Evolutionary conservation across 1,139 yeast genomes (phyloP), one percentile per base, ranked within the genome.

Genomic region (Chernovozyma aurita): DNA sequence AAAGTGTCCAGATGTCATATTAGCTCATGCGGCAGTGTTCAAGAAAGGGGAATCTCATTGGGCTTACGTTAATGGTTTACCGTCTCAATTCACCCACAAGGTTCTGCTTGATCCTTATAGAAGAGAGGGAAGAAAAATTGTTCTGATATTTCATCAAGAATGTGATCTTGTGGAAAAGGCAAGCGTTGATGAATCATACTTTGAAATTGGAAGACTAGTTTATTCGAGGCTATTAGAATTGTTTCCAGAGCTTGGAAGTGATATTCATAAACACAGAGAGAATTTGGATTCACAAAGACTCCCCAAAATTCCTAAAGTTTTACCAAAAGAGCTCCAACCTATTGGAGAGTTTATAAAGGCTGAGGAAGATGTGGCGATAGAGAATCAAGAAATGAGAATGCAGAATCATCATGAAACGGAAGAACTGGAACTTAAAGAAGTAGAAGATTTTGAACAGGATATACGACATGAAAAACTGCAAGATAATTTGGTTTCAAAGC

Each of bases 1-100:
- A 42, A 83, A 86, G 55, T 90, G 97, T 47, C 92, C 95, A 1
- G 59, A 71, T 27, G 56, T 92, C 12, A 70, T 84, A 4, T 73
- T 85, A 4, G 92, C 94, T 1, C 98, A 92, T 56, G 95, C 97
- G 0, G 97, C 97, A 0, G 95, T 92, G 1, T 92, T 85, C 64
- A 80, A 76, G 48, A 85, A 83, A 53, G 97, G 97, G 2, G 88
- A 85, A 41, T 73, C 81, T 12, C 73, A 76, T 37, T 92, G 97
- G 97, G 73, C 78, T 32, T 88, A 90, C 37, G 41, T 57, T 5
- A 52, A 58, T 7, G 60, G 67, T 9, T 36, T 64, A 3, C 81
- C 81, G 0, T 50, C 57, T 32, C 71, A 73, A 27, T 63, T 55
- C 0, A 60, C 68, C 24, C 85, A 88, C 54, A 92, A 92, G 57